Evolutionary conservation across 2,329 filamentous ascomycete genomes (phyloP).

Genomic region (Botrytis pseudocinerea): DNA sequence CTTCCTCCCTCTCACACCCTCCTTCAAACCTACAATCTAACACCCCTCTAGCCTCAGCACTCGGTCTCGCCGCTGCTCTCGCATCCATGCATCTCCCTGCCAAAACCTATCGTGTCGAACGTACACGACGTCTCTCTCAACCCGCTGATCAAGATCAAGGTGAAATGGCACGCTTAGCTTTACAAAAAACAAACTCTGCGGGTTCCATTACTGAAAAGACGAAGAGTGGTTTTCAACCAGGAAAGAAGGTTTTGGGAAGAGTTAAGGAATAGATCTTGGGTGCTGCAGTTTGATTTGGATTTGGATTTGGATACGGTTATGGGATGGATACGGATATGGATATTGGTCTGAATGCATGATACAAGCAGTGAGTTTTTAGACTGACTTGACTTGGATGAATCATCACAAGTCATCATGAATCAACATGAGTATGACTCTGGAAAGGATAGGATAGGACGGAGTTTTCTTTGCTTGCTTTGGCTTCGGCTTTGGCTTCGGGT

Average conservation of each 20-base stretch:
- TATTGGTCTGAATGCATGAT: neutral
- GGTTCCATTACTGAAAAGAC: neutral
- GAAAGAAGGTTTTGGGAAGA: constrained; percentile 15
- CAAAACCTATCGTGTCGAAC: constrained; percentile 21
- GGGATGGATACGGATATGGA: neutral
- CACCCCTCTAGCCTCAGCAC: constrained; percentile 10
- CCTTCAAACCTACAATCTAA: neutral
- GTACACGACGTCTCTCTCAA: constrained; percentile 19
- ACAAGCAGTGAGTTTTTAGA: neutral
- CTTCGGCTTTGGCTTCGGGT: neutral
- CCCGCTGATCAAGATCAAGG: constrained; percentile 5
- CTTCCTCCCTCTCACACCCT: neutral
- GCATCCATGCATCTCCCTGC: constrained; percentile 22
- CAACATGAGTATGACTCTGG: neutral
- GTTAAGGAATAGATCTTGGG: constrained; percentile 2
- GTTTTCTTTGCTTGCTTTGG: neutral
- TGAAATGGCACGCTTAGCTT: constrained; percentile 14
- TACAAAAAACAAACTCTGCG: constrained; percentile 19
- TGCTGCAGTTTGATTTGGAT: neutral
- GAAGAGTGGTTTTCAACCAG: constrained; percentile 1
- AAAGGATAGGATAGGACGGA: neutral
- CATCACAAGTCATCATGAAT: neutral
- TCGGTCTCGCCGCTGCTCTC: constrained; percentile 19
- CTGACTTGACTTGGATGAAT: neutral
- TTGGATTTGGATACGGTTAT: neutral